Percentiles rank a stretch among this genome's conserved stretches.
These are phyloP conservation scores for Leishmania tarentolae DNA, from an alignment of 208 protist species.

Conservation along the genomic window DNA sequence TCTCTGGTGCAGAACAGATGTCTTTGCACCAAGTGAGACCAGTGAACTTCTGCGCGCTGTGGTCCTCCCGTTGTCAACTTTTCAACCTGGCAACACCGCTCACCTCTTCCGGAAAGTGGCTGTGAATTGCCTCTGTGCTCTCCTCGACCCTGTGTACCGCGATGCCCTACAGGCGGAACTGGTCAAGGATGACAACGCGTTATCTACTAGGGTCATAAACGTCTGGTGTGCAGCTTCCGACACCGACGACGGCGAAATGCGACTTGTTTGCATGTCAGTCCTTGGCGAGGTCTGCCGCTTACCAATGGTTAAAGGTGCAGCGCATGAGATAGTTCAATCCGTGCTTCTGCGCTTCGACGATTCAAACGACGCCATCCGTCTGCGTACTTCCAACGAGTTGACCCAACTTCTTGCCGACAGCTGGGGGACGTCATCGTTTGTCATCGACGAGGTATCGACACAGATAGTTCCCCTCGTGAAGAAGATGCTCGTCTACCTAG, in stretches of 20 bases:
- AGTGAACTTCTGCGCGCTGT: constrained; percentile 68
- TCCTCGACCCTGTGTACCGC: constrained; percentile 41
- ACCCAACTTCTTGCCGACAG: constrained; percentile 27
- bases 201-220: constrained; percentile 53
- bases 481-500: constrained; percentile 84
- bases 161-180: constrained; percentile 28
- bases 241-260: constrained; percentile 87
- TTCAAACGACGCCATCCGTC: constrained; percentile 66
- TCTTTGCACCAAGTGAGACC: constrained; percentile 42
- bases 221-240: constrained; percentile 79
- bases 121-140: constrained; percentile 74
- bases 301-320: constrained; percentile 54
- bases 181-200: constrained; percentile 33
- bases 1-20: constrained; percentile 44
- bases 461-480: constrained; percentile 72
- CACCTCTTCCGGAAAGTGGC: constrained; percentile 89
- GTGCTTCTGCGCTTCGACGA: constrained; percentile 84
- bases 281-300: constrained; percentile 52
- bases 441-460: constrained; percentile 62
- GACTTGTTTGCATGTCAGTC: constrained; percentile 74
- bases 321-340: constrained; percentile 76
- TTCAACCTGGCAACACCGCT: constrained; percentile 64
- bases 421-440: constrained; percentile 16
- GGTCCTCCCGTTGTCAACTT: constrained; percentile 64
- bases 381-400: constrained; percentile 51